Base-by-base conservation (phyloP, 805 yeast genomes). In the Candida broadrunensis region DNA sequence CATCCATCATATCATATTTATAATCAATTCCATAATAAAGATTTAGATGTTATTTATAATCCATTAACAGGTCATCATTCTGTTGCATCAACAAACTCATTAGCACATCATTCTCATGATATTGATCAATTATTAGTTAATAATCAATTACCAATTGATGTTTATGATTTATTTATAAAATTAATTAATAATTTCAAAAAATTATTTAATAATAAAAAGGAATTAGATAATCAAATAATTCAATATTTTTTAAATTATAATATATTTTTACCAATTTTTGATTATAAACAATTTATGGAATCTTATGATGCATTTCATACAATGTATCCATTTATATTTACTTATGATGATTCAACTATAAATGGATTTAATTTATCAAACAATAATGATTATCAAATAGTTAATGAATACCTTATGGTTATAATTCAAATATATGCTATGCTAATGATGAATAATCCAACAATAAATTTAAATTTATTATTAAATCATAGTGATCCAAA, bases 201-300 rank as follows among this genome's bases (percentile, higher is more conserved):
- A 39, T 41, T 70, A 2, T 69, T 70, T 49, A 56, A 48, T 38
- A 55, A 56, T 39, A 65, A 64, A 46, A 58, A 58, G 38, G 65
- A 70, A 51, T 52, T 70, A 40, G 83, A 78, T 49, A 67, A 66
- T 44, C 69, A 75, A 39, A 66, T 78, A 17, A 60, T 64, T 50
- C 67, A 75, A 31, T 78, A 65, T 52, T 78, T 78, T 50, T 61
- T 75, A 44, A 72, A 75, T 52, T 74, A 73, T 53, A 78, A 78
- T 57, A 69, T 72, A 17, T 67, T 78, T 43, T 67, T 78, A 19
- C 83, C 83, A 3, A 72, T 78, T 7, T 68, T 78, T 45, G 82
- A 77, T 48, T 77, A 73, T 47, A 74, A 71, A 35, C 58, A 66
- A 27, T 77, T 78, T 46, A 77, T 77, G 71, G 72, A 70, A 48